Evolutionary conservation across 2,329 filamentous ascomycete genomes (phyloP), one percentile per base, ranked within the genome.

Genomic region (Penicillium sp.): DNA sequence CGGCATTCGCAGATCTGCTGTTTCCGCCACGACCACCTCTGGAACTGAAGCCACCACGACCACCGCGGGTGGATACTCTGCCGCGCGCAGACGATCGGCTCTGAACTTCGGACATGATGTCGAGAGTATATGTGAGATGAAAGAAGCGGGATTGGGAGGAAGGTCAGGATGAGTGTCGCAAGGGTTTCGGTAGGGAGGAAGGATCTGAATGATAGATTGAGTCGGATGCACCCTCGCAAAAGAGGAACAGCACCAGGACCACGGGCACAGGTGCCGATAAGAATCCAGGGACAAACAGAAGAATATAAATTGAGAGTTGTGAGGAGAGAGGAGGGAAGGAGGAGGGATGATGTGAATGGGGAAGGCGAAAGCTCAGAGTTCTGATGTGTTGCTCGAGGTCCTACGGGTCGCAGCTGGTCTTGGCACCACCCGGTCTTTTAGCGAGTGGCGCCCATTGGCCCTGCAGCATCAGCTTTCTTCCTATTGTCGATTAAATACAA

Each of bases 51-150:
- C 87, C 88, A 74, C 87, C 87, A 78, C 89, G 84, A 70, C 91
- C 91, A 72, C 92, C 92, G 75, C 93, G 88, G 76, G 87, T 84
- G 74, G 91, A 88, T 80, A 90, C 91, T 84, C 94, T 89, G 78
- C 93, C 92, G 79, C 93, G 90, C 63, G 90, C 86, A 75, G 86
- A 83, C 73, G 89, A 84, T 83, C 92, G 85, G 78, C 88, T 84
- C 82, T 91, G 88, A 80, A 90, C 85, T 84, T 97, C 93, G 84
- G 94, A 96, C 94, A 97, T 97, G 79, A 73, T 72, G 75, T 77
- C 53, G 54, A 68, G 73, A 59, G 52, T 60, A 56, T 57, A 55
- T 62, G 58, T 65, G 58, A 59, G 57, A 64, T 60, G 59, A 52
- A 58, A 61, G 58, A 65, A 59, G 60, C 51, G 58, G 56, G 56